Evolutionary conservation across 805 yeast genomes (phyloP).

Genomic region (Starmerella asiatica): DNA sequence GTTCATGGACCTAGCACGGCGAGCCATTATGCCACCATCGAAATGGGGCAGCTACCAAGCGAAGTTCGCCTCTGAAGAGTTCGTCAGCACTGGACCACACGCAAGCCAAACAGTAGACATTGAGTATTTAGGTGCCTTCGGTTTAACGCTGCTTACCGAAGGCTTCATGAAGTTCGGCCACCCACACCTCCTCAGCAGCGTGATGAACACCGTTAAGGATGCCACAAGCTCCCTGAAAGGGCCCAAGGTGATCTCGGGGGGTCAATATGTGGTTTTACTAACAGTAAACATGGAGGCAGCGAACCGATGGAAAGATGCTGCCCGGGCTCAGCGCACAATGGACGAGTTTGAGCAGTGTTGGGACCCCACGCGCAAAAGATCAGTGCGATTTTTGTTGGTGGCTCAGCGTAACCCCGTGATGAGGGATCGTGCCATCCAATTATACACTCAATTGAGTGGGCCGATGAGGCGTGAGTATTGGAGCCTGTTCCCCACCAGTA

Average conservation of each 20-base stretch:
- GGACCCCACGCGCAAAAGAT: constrained; percentile 1
- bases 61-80: constrained; percentile 5
- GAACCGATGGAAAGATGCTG: constrained; percentile 13
- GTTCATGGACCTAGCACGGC: constrained; percentile 8
- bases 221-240: too few relatives aligned
- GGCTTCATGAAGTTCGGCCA: constrained; percentile 14
- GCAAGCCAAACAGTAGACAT: background rate
- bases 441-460: background rate
- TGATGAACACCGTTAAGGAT: background rate
- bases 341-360: constrained; percentile 6
- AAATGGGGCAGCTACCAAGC: constrained; percentile 7
- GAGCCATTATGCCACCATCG: background rate
- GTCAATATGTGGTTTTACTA: constrained; percentile 7
- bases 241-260: background rate
- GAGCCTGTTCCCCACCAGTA: background rate
- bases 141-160: constrained; percentile 5
- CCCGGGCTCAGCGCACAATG: constrained; percentile 19
- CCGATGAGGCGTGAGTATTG: background rate
- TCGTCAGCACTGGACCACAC: background rate
- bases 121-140: background rate
- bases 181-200: constrained; percentile 1
- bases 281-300: constrained; percentile 20
- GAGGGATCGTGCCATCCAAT: background rate
- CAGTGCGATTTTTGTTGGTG: constrained; percentile 9
- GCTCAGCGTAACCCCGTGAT: constrained; percentile 1